Percentiles rank a stretch among this genome's conserved stretches.
Evolutionary conservation across 768 basidiomycete species (phyloP).

Genomic region (Coprinopsis marcescibilis): DNA sequence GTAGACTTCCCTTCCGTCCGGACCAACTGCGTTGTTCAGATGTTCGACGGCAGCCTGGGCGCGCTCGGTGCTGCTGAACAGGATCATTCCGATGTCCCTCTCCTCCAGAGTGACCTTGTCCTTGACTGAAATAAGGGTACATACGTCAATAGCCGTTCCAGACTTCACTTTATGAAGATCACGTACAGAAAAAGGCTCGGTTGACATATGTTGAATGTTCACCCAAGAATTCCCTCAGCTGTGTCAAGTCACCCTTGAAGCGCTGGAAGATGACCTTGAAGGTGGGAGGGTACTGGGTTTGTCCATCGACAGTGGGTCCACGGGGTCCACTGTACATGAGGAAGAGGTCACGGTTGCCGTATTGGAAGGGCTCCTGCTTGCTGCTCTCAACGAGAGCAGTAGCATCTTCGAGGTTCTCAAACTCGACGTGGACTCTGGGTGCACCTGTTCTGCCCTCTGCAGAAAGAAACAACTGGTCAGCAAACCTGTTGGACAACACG

Average conservation of each 20-base stretch:
- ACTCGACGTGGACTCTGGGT: neutral
- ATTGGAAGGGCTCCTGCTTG: conserved; percentile 7
- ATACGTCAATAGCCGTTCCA: neutral
- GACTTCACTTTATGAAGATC: neutral
- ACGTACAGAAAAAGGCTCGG: conserved; percentile 5
- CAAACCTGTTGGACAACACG: neutral
- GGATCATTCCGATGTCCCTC: neutral
- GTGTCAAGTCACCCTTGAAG: conserved; percentile 3
- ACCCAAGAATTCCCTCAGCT: conserved; percentile 2
- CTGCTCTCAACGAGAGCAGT: conserved; percentile 6
- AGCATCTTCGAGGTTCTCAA: neutral
- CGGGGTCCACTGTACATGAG: neutral
- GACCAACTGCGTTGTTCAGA: neutral
- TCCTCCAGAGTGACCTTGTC: neutral
- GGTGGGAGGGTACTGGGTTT: neutral
- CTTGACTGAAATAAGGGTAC: neutral
- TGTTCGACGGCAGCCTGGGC: neutral
- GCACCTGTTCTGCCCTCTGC: neutral
- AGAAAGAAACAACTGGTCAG: neutral
- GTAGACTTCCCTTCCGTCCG: conserved; percentile 4
- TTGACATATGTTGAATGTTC: neutral
- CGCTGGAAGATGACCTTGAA: neutral
- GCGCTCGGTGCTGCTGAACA: neutral
- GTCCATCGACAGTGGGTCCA: neutral
- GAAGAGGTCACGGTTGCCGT: conserved; percentile 4